Evolutionary conservation across 2,329 filamentous ascomycete species (phyloP).

Genomic region (Penicillium capsulatum): DNA sequence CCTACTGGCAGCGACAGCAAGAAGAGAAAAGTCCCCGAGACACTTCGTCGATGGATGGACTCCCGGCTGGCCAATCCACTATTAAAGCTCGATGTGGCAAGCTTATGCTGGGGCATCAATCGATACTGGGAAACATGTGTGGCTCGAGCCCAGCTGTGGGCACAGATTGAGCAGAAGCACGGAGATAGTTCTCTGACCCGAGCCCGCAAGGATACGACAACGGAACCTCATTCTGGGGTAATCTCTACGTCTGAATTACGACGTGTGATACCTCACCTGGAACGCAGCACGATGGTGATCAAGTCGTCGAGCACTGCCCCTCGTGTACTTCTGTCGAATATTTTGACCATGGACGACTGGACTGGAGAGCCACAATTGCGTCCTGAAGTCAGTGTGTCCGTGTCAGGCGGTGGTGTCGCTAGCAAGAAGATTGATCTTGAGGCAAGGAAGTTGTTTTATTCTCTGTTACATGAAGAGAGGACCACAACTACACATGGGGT

Average conservation of each 20-base stretch:
- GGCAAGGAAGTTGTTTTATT: slow-evolving; percentile 37
- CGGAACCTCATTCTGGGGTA: slow-evolving; percentile 8
- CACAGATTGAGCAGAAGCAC: slow-evolving; percentile 29
- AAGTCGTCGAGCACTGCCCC: slow-evolving; percentile 7
- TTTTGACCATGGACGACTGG: slow-evolving; percentile 37
- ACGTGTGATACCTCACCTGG: slow-evolving; percentile 34
- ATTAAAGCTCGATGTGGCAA: slow-evolving; percentile 36
- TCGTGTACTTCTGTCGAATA: slow-evolving; percentile 34
- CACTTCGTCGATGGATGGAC: slow-evolving; percentile 35
- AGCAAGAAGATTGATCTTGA: slow-evolving; percentile 36
- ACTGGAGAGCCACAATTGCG: slow-evolving; percentile 39
- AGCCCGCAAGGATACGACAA: slow-evolving; percentile 4
- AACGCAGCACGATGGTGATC: slow-evolving; percentile 36
- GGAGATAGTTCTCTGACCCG: slow-evolving; percentile 10
- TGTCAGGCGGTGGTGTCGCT: slow-evolving; percentile 8
- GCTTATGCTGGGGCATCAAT: slow-evolving; percentile 41
- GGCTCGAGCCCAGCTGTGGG: slow-evolving; percentile 38
- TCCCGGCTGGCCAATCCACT: slow-evolving; percentile 34
- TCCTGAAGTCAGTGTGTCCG: slow-evolving; percentile 35
- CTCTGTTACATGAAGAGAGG: slow-evolving; percentile 27
- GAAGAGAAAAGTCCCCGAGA: slow-evolving; percentile 26
- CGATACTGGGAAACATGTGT: slow-evolving; percentile 41
- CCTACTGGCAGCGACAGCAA: slow-evolving; percentile 13
- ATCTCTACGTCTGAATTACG: slow-evolving; percentile 25
- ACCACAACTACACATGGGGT: slow-evolving; percentile 5